Percentiles rank a stretch among this genome's conserved stretches.
Evolutionary conservation across 2,329 filamentous ascomycete species (phyloP).

Genomic region (Cryphonectria naterciae): DNA sequence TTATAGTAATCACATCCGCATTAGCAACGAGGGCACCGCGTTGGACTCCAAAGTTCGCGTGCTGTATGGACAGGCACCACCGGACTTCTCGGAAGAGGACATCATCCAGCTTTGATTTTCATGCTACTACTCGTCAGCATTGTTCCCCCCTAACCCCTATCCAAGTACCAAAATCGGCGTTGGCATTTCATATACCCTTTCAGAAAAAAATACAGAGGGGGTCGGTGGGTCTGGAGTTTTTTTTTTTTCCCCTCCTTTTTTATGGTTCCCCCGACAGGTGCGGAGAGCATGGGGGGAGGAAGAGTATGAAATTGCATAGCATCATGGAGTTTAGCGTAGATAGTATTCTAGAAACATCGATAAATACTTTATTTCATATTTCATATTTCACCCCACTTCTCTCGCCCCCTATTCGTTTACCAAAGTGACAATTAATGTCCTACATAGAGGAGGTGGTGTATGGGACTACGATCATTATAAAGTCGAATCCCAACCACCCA

Average conservation of each 20-base stretch:
- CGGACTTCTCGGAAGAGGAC: constrained; percentile 87
- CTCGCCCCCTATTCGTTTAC: neutral
- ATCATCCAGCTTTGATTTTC: constrained; percentile 62
- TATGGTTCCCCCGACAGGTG: neutral
- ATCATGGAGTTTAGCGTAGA: neutral
- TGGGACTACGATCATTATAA: neutral
- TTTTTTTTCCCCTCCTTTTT: neutral
- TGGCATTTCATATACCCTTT: neutral
- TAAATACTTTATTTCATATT: neutral
- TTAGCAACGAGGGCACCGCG: constrained; percentile 90
- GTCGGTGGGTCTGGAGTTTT: neutral
- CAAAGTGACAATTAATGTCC: neutral
- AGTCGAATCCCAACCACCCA: neutral
- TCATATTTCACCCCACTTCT: neutral
- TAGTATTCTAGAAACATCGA: neutral
- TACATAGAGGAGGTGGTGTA: neutral
- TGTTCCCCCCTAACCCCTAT: neutral
- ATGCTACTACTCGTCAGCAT: neutral
- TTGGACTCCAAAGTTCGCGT: constrained; percentile 83
- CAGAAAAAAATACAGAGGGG: neutral
- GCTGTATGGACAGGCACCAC: constrained; percentile 82
- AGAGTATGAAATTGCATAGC: neutral
- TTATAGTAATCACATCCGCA: constrained; percentile 83
- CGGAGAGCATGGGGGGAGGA: neutral
- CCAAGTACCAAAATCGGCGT: neutral